Base-by-base conservation (phyloP, 768 basidiomycete species). In the Pisolithus albus region DNA sequence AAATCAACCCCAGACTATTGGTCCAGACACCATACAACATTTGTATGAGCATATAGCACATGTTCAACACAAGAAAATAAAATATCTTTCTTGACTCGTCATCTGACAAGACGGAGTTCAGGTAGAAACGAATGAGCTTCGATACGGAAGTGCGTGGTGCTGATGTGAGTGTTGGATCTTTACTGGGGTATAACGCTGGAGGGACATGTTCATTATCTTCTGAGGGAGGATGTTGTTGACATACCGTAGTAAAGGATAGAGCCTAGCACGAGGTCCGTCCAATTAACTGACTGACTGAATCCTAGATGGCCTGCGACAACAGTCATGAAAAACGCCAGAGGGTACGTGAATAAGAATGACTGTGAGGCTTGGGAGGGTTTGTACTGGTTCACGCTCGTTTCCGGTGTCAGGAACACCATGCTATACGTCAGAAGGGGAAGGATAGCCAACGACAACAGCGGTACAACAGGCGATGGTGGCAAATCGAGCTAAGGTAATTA, bases 1-100 rank as follows among this genome's bases (percentile, higher is more conserved):
- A 96, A 52, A 99, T 98, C 34, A 99, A 72, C 6, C 96, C 96
- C 44, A 99, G 69, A 59, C 89, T 92, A 61, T 99, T 99, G 40
- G 96, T 99, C 88, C 93, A 93, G 24, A 98, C 84, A 8, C 96
- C 96, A 65, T 94, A 96, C 53, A 92, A 65, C 90, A 97, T 92
- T 70, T 99, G 96, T 10, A 99, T 84, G 39, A 88, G 75, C 96
- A 99, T 98, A 70, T 92, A 99, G 56, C 81, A 85, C 70, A 98
- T 74, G 68, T 99, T 99, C 45, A 99, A 74, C 68, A 94, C 78
- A 46, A 98, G 74, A 71, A 99, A 99, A 69, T 95, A 97, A 69
- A 94, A 97, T 52, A 99, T 98, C 68, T 88, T 89, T 59, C 92
- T 79, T 18, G 92, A 94, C 64, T 98, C 93, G 3, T 85, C 82